These are phyloP conservation scores for Globisporangium okanoganense DNA, from an alignment of 352 stramenopile genomes.

Conservation along the genomic window DNA sequence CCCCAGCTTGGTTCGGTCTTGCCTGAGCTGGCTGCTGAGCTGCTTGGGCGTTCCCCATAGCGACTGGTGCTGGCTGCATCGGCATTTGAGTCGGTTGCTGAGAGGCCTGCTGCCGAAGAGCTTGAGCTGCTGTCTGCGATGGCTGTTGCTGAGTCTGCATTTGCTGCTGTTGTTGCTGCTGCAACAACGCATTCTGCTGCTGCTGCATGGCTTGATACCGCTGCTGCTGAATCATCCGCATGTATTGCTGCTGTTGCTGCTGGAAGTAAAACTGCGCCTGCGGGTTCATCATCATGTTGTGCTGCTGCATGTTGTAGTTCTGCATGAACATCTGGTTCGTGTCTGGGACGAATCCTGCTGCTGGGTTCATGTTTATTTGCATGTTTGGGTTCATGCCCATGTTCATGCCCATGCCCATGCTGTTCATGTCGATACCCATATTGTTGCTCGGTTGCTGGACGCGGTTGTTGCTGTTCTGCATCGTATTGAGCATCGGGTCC, in stretches of 20 bases:
- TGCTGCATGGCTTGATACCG: slow-evolving; percentile 37
- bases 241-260: slow-evolving; percentile 81
- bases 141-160: slow-evolving; percentile 19
- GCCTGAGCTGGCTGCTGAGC: slow-evolving; percentile 19
- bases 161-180: slow-evolving; percentile 32
- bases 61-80: slow-evolving; percentile 9
- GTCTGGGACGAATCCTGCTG: slow-evolving; percentile 36
- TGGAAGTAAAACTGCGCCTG: slow-evolving; percentile 68
- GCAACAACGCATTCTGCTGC: slow-evolving; percentile 29
- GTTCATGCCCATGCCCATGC: slow-evolving; percentile 35
- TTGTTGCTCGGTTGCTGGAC: slow-evolving; percentile 7
- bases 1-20: neutral
- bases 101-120: slow-evolving; percentile 7
- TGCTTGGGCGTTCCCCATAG: slow-evolving; percentile 19
- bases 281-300: slow-evolving; percentile 76
- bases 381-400: slow-evolving; percentile 52
- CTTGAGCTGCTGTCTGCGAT: neutral
- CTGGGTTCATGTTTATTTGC: slow-evolving; percentile 47
- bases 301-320: slow-evolving; percentile 60
- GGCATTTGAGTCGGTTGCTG: slow-evolving; percentile 10
- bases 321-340: slow-evolving; percentile 70
- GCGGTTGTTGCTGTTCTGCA: slow-evolving; percentile 18
- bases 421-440: slow-evolving; percentile 29
- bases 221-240: slow-evolving; percentile 62
- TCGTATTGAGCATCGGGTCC: slow-evolving; percentile 20